phyloP scores from a whole-genome alignment of 2,329 filamentous ascomycete genomes.

The Pseudodiploospora longispora region DNA sequence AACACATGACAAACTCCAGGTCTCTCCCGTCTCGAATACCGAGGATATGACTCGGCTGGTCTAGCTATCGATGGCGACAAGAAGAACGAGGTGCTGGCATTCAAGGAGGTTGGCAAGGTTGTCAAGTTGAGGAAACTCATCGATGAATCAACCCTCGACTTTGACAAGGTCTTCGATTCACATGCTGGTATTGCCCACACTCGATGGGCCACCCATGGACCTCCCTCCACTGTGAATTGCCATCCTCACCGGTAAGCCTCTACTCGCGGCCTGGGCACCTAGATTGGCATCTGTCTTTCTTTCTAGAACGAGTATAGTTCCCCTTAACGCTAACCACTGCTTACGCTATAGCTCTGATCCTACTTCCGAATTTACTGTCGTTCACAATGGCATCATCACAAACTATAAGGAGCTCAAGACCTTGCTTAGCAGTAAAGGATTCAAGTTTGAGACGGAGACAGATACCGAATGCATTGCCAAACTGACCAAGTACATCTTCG shows the following conservation, averaged over 20 bases:
- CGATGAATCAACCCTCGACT: slow-evolving; percentile 71
- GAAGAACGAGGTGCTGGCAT: slow-evolving; percentile 94
- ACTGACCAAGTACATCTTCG: slow-evolving; percentile 95
- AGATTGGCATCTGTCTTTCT: background rate
- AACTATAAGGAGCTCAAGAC: slow-evolving; percentile 99
- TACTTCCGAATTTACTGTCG: slow-evolving; percentile 91
- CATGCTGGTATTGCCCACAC: slow-evolving; percentile 99
- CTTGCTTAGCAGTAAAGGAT: slow-evolving; percentile 86
- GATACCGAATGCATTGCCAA: slow-evolving; percentile 99
- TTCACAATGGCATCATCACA: slow-evolving; percentile 99
- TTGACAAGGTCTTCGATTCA: slow-evolving; percentile 91
- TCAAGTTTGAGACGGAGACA: slow-evolving; percentile 98
- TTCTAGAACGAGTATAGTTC: too few species aligned
- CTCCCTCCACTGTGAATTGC: slow-evolving; percentile 91
- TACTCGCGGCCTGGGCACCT: too few species aligned
- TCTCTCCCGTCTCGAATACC: slow-evolving; percentile 92
- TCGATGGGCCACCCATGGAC: slow-evolving; percentile 95
- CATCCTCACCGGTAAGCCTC: slow-evolving; percentile 82
- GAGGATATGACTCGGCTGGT: slow-evolving; percentile 96
- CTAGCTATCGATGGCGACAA: slow-evolving; percentile 95
- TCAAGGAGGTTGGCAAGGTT: slow-evolving; percentile 99
- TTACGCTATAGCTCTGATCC: slow-evolving; percentile 65
- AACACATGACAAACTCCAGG: slow-evolving; percentile 41
- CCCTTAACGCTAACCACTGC: too few species aligned
- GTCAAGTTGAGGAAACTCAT: slow-evolving; percentile 93